Conservation (phyloP, 2,329 filamentous ascomycete genomes). For the Alternaria novae-zelandiae region DNA sequence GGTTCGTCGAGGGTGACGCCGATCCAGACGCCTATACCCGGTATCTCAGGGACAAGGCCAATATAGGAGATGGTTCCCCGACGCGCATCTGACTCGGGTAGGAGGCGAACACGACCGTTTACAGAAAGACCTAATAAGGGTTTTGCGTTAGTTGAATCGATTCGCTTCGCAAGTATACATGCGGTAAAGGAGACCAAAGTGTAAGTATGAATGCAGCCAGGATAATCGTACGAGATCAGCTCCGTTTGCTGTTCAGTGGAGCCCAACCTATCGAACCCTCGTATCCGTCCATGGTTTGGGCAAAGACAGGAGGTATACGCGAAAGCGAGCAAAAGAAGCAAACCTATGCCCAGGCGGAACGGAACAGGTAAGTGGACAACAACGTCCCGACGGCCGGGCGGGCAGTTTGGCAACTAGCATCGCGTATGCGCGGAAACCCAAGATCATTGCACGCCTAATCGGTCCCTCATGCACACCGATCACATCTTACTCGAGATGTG, state of each 20-base stretch:
- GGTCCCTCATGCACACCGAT: conserved; percentile 26
- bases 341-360: background rate
- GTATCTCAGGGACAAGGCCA: conserved; percentile 76
- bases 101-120: conserved; percentile 47
- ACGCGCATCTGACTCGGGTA: conserved; percentile 69
- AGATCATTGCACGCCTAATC: background rate
- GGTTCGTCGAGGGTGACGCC: conserved; percentile 78
- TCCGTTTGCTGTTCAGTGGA: background rate
- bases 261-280: background rate
- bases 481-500: conserved; percentile 10
- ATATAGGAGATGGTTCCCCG: conserved; percentile 75
- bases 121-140: conserved; percentile 33
- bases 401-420: background rate
- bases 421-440: background rate
- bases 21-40: conserved; percentile 70
- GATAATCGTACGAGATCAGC: background rate
- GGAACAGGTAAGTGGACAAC: background rate
- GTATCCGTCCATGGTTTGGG: background rate
- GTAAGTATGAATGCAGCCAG: background rate
- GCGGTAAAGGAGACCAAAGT: background rate
- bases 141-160: conserved; percentile 8
- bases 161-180: background rate
- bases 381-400: background rate
- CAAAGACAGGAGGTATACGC: background rate
- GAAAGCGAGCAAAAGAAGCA: background rate